Base-by-base conservation (phyloP, 192 early-diverging fungal genomes). In the Lobosporangium transversale region DNA sequence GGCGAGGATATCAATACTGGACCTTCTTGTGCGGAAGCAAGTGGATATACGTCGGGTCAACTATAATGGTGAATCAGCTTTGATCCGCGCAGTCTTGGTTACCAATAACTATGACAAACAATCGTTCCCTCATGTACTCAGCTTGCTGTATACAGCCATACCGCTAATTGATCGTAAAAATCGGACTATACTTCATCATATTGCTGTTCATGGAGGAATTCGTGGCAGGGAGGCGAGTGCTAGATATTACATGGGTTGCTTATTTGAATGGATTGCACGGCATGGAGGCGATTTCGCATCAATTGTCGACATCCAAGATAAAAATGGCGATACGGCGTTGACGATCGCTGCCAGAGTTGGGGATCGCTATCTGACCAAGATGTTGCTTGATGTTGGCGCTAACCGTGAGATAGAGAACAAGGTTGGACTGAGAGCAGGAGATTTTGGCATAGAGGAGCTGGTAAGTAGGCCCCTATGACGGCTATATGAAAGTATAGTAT, bases 101-200 rank as follows among this genome's bases (percentile, higher is more conserved):
- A 92, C 94, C 2, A 91, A 95, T 81, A 93, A 92, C 79, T 90
- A 86, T 66, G 93, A 97, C 56, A 85, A 80, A 57, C 85, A 95
- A 62, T 87, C 89, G 1, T 99, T 99, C 66, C 85, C 88, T 0
- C 82, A 88, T 14, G 53, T 94, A 66, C 54, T 98, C 9, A 84
- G 90, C 36, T 65, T 92, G n/a, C 85, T 99, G n/a, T 83, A 89
- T 42, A 84, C 92, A 26, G 85, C 89, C 1, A 89, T 99, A 26
- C 80, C 83, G 2, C 47, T 91, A 21, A 79, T 85, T 0, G 98
- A 99, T 82, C 79, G 84, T 35, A 85, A 88, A 58, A 85, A 88
- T 54, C 85, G 94, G 66, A 94, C 92, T 0, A 85, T 98, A 1
- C 79, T 99, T n/a, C 98, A 99, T 66, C 98, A 99, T 65, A 94